Percentiles rank a stretch among this genome's conserved stretches.
Conservation (phyloP, 1,284 basidiomycete species). For the Xerocomus cyaneibrunnescens region DNA sequence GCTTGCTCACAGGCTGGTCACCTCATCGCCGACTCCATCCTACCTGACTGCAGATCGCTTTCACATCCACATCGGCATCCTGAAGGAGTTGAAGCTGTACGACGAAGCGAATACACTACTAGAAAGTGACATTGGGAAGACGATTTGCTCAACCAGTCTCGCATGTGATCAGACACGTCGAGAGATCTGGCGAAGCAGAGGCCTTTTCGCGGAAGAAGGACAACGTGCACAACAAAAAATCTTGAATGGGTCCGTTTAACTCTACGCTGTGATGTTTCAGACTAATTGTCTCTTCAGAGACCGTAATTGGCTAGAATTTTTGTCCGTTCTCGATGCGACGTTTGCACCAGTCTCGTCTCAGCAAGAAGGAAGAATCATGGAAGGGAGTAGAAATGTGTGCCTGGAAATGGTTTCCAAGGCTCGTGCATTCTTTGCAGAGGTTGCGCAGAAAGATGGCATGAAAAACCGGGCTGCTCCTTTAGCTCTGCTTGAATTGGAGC, state of each 20-base stretch:
- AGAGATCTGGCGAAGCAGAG: conserved; percentile 60
- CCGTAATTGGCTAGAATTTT: conserved; percentile 83
- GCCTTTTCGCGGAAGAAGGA: conserved; percentile 58
- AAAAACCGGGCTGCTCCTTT: conserved; percentile 72
- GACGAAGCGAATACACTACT: conserved; percentile 74
- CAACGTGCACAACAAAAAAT: conserved; percentile 56
- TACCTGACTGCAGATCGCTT: conserved; percentile 72
- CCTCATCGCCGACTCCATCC: conserved; percentile 58
- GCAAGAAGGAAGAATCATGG: conserved; percentile 16
- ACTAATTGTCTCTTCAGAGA: conserved; percentile 48
- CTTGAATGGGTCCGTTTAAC: conserved; percentile 48
- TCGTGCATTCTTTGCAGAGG: conserved; percentile 51
- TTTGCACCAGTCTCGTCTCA: conserved; percentile 47
- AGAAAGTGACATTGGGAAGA: conserved; percentile 61
- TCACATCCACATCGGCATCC: conserved; percentile 68
- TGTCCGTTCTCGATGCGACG: conserved; percentile 66
- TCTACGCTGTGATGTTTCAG: background rate
- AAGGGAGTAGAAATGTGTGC: conserved; percentile 36
- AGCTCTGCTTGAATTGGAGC: conserved; percentile 71
- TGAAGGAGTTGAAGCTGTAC: conserved; percentile 64
- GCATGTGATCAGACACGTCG: conserved; percentile 72
- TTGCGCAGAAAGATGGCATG: conserved; percentile 61
- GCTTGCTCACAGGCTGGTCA: conserved; percentile 67
- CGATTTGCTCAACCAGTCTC: conserved; percentile 68
- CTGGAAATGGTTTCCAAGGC: conserved; percentile 45